Evolutionary conservation across 805 yeast species (phyloP).

Genomic region (Saccharomycopsis oosterbeekiorum): DNA sequence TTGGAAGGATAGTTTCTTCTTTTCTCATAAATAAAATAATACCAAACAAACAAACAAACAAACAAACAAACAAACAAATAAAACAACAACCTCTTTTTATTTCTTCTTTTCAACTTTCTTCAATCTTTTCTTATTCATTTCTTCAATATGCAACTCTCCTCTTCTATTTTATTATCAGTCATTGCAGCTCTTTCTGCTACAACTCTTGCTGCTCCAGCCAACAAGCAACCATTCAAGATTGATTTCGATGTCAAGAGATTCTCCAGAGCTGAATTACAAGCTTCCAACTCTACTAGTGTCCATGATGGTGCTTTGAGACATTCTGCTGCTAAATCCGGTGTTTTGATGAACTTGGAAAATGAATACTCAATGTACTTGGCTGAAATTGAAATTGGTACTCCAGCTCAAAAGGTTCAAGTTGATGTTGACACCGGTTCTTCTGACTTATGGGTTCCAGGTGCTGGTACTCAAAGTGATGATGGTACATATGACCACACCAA

Average conservation of each 20-base stretch:
- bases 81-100: background rate
- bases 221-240: slow-evolving; percentile 9
- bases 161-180: slow-evolving; percentile 5
- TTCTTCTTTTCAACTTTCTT: background rate
- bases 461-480: slow-evolving; percentile 18
- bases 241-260: slow-evolving; percentile 9
- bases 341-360: slow-evolving; percentile 26
- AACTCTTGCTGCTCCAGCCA: slow-evolving; percentile 9
- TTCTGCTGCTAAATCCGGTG: slow-evolving; percentile 7
- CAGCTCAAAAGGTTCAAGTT: slow-evolving; percentile 32
- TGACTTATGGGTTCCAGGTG: slow-evolving; percentile 34
- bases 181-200: slow-evolving; percentile 2
- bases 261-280: background rate
- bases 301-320: slow-evolving; percentile 1
- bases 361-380: slow-evolving; percentile 36
- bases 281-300: background rate
- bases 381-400: slow-evolving; percentile 27
- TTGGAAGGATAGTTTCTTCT: too few species aligned
- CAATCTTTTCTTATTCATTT: background rate
- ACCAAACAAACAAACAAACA: too few species aligned
- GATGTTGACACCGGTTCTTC: slow-evolving; percentile 43
- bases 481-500: slow-evolving; percentile 31
- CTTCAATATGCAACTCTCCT: slow-evolving; percentile 4
- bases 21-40: too few species aligned
- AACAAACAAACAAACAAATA: background rate